Evolutionary conservation across 2,329 filamentous ascomycete species (phyloP), one percentile per base, ranked within the genome.

Genomic region (Fusarium chaquense): DNA sequence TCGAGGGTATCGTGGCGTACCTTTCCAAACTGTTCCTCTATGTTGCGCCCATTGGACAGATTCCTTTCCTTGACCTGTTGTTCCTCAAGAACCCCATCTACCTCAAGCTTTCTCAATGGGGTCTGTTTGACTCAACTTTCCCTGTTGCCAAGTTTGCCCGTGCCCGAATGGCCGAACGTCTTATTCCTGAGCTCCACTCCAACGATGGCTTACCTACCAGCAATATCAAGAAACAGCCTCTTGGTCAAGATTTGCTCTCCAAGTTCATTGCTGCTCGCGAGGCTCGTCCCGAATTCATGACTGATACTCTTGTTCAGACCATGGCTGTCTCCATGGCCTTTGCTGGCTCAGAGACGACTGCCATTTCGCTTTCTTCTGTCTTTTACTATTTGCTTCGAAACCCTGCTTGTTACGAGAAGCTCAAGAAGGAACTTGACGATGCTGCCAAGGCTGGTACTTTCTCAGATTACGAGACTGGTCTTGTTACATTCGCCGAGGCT

Each of bases 261-360:
- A 92, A 92, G 77, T 93, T 93, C 78, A 85, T 91, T 12, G 87
- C 90, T 71, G 90, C 91, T 2, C 87, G 88, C 47, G 85, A 90
- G 72, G 84, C 88, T 20, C 87, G 90, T 44, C 90, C 90, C 0
- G 87, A 90, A 3, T 91, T 93, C 79, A 92, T 93, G 89, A 89
- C 84, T 26, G 89, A 93, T 73, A 84, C 83, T 5, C 83, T 91
- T 11, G 90, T 93, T 13, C 87, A 91, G 69, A 90, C 90, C 9
- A 90, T 91, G 80, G 90, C 89, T 51, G 87, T 90, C n/a, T 89
- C 84, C 61, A 92, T 92, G 90, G 86, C 86, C 0, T 88, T 91
- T 71, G 93, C 93, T 1, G 92, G 92, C 5, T 91, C 88, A 3
- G 93, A 96, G 78, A 95, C 92, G 1, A 95, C 92, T 0, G 92